Conservation (phyloP, 306 rosid genomes). For the Psophocarpus tetragonolobus region DNA sequence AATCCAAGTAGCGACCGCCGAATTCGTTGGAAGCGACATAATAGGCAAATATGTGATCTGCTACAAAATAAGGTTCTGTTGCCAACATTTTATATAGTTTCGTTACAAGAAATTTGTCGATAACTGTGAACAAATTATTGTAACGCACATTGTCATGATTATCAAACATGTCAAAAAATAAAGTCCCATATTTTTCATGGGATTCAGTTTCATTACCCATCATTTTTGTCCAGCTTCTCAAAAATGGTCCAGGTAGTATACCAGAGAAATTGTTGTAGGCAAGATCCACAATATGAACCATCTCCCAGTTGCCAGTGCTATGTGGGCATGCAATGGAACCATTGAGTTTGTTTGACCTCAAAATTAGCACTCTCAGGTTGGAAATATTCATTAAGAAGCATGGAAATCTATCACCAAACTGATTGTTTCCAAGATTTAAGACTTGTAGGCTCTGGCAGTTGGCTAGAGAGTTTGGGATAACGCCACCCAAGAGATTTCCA, state of each 20-base stretch:
- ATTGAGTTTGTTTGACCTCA: not conserved
- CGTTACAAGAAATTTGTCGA: not conserved
- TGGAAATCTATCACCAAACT: conserved; percentile 15
- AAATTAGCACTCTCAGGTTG: conserved; percentile 9
- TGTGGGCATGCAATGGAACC: conserved; percentile 27
- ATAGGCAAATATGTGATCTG: not conserved
- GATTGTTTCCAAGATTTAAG: conserved; percentile 31
- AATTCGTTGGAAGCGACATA: not conserved
- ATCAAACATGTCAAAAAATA: not conserved
- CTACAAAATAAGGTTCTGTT: not conserved
- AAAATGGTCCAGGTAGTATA: conserved; percentile 4
- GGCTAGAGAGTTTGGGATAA: conserved; percentile 39
- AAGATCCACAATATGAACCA: conserved; percentile 38
- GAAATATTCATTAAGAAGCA: conserved; percentile 33
- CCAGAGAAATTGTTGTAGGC: conserved; percentile 42
- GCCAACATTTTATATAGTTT: not conserved
- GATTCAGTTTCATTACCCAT: not conserved
- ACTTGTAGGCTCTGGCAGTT: conserved; percentile 28
- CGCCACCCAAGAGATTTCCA: conserved; percentile 25
- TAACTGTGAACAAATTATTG: not conserved
- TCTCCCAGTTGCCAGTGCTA: conserved; percentile 20
- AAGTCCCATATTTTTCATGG: not conserved
- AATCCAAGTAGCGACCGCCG: conserved; percentile 26
- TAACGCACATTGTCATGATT: not conserved
- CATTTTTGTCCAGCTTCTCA: conserved; percentile 39